phyloP scores from a whole-genome alignment of 1,139 yeast species.

The Lizanozyma gosingica region DNA sequence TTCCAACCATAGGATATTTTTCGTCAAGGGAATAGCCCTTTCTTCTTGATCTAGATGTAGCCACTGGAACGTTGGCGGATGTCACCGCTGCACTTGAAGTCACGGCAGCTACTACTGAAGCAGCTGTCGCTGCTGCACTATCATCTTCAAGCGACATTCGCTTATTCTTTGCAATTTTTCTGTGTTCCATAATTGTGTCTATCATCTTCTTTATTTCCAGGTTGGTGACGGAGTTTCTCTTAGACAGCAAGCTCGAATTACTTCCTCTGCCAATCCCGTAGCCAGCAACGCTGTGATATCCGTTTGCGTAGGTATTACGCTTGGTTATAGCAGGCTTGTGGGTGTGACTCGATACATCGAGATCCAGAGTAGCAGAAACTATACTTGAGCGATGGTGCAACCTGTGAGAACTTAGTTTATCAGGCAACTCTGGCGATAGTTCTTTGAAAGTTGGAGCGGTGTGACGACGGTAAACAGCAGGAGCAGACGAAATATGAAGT shows the following conservation, averaged over 20 bases:
- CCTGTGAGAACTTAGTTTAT: neutral
- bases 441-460: neutral
- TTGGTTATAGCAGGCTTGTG: neutral
- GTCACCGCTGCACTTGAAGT: neutral
- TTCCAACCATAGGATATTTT: slow-evolving; percentile 43
- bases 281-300: neutral
- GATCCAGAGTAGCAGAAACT: neutral
- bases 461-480: neutral
- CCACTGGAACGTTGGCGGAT: neutral
- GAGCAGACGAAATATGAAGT: neutral
- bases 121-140: neutral
- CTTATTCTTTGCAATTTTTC: neutral
- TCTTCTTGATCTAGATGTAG: neutral
- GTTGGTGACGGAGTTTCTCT: neutral
- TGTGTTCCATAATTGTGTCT: neutral
- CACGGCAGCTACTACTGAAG: neutral
- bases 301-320: neutral
- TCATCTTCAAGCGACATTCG: neutral
- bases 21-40: neutral
- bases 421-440: neutral
- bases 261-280: neutral
- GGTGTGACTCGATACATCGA: neutral
- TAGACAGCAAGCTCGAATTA: neutral
- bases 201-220: neutral
- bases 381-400: neutral